Percentiles rank a stretch among this genome's conserved stretches.
Conservation (phyloP, 768 basidiomycete species). For the Amanita fuliginea region DNA sequence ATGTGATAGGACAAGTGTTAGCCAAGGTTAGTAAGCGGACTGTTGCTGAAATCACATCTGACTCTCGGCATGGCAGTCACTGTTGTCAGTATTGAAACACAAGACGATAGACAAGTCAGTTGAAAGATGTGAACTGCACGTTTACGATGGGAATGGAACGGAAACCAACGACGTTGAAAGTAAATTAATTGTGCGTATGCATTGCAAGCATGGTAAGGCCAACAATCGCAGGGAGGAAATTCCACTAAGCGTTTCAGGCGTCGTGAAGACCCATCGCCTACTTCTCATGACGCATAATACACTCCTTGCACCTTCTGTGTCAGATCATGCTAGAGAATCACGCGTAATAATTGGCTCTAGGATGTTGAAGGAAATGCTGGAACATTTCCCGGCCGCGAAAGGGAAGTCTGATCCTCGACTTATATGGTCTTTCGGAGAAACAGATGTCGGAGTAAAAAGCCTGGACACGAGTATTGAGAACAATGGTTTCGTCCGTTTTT, state of each 20-base stretch:
- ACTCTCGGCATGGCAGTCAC: constrained; percentile 27
- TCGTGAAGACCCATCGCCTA: constrained; percentile 74
- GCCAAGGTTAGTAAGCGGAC: constrained; percentile 39
- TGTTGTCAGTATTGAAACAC: constrained; percentile 68
- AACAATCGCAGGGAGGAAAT: neutral
- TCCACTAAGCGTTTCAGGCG: constrained; percentile 32
- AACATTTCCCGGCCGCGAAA: constrained; percentile 64
- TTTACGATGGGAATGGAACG: constrained; percentile 40
- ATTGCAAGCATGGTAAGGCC: constrained; percentile 71
- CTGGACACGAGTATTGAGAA: constrained; percentile 54
- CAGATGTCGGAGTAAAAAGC: constrained; percentile 60
- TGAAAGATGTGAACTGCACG: constrained; percentile 64
- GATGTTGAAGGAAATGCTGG: constrained; percentile 66
- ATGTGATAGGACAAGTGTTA: constrained; percentile 54
- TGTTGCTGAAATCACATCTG: neutral
- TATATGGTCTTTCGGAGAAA: constrained; percentile 66
- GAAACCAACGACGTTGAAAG: constrained; percentile 56
- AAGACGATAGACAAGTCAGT: constrained; percentile 66
- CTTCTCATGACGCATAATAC: constrained; percentile 46
- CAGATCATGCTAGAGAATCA: constrained; percentile 48
- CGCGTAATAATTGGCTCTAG: constrained; percentile 62
- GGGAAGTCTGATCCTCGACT: constrained; percentile 71
- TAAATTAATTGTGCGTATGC: constrained; percentile 57
- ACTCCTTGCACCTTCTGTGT: constrained; percentile 56
- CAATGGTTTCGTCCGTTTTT: constrained; percentile 18